Base-by-base conservation (phyloP, 345 rosid species). In the Heritiera littoralis region DNA sequence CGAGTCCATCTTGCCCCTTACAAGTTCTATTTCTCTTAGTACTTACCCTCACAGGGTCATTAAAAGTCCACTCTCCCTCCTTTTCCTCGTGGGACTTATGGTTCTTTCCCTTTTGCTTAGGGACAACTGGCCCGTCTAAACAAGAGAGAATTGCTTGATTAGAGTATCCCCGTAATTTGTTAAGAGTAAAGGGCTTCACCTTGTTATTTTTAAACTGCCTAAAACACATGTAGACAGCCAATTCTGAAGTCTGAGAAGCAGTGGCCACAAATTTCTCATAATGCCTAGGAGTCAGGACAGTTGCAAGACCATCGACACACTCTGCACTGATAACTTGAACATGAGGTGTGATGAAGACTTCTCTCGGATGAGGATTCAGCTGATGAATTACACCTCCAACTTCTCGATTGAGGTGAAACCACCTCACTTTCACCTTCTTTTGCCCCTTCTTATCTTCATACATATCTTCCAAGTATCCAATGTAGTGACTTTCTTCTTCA, bases 381-480 rank as follows among this genome's bases (percentile, higher is more conserved):
- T 80, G 79, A 72, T 84, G 84, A 61, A 81, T 60, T 49, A 76
- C 46, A n/a, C 52, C 74, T 66, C 76, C 35, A 32, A 84, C 82
- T 79, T 88, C 91, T 82, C 66, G 75, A 56, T 52, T 75, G 80
- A 68, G 78, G 71, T 79, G 77, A 77, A 89, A 87, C 92, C 92
- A 89, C 14, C 89, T 83, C 77, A 89, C 90, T 83, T 79, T 86
- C 59, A 83, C 89, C 84, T 81, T 87, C 78, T 89, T 87, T 80
- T 77, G 81, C 38, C 90, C 92, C 65, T 81, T 87, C 75, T 78
- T 87, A 72, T 89, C 85, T 75, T 89, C 92, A 38, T 87, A 86
- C 85, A 87, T 81, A 70, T 87, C 92, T 83, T 87, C 90, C 75
- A 87, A 40, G 52, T 89, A 87, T 23, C 81, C 86, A 74, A 89